Evolutionary conservation across 208 protist genomes (phyloP).

Genomic region (Strigomonas culicis): DNA sequence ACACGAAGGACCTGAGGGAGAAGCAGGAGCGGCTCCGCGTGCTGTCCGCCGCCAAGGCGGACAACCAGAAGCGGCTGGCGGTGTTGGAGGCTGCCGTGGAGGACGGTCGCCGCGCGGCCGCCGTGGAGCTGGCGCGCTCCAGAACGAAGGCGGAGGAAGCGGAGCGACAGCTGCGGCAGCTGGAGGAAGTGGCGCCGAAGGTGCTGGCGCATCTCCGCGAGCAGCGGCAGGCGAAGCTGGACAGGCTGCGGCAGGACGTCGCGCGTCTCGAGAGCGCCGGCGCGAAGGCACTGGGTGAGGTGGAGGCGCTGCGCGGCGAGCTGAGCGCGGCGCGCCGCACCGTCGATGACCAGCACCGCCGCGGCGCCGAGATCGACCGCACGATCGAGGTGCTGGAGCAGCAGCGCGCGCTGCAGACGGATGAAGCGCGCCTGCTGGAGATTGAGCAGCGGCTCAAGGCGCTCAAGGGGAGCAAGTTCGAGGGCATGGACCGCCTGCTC

Average conservation of each 20-base stretch:
- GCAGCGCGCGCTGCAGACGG: constrained; percentile 27
- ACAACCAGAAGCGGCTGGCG: constrained; percentile 2
- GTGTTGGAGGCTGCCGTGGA: constrained; percentile 16
- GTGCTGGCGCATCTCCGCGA: constrained; percentile 33
- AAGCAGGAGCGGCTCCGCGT: not conserved
- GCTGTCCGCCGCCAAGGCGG: not conserved
- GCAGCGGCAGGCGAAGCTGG: constrained; percentile 16
- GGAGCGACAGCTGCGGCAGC: constrained; percentile 18
- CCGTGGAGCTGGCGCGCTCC: constrained; percentile 10
- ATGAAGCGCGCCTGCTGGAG: constrained; percentile 47
- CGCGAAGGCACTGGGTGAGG: constrained; percentile 15
- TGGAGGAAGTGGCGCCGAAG: constrained; percentile 26
- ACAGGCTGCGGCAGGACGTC: constrained; percentile 27
- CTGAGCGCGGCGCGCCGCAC: constrained; percentile 34
- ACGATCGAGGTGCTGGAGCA: constrained; percentile 43
- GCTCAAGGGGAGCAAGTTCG: constrained; percentile 38
- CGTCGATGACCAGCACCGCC: constrained; percentile 41
- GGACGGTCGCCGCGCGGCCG: constrained; percentile 9
- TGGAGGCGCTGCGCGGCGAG: constrained; percentile 18
- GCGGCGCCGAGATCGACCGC: constrained; percentile 32
- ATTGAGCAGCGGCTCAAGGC: constrained; percentile 26
- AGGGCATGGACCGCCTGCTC: constrained; percentile 41
- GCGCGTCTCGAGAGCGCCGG: constrained; percentile 15
- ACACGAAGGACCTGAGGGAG: constrained; percentile 4
- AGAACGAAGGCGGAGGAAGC: constrained; percentile 9